A percentile compares a stretch with the other conserved stretches of the same genome.
Evolutionary conservation across 2,329 filamentous ascomycete genomes (phyloP).

Genomic region (Fusarium pseudonygamai): DNA sequence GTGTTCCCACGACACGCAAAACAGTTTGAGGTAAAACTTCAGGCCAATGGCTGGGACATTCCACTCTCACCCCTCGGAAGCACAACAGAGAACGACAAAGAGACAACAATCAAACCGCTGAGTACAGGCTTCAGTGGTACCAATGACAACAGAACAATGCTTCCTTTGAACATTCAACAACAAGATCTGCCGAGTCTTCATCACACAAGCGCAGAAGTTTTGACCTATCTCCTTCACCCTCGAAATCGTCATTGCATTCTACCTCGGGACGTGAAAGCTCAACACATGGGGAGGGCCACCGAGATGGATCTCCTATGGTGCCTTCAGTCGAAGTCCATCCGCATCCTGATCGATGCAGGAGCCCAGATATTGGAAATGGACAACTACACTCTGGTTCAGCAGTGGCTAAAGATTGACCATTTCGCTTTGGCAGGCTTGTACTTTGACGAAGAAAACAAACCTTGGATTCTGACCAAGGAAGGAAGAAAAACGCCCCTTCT

Average conservation of each 20-base stretch:
- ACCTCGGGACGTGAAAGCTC: constrained; percentile 46
- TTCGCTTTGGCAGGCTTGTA: constrained; percentile 62
- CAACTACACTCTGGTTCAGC: constrained; percentile 58
- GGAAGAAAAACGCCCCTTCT: constrained; percentile 27
- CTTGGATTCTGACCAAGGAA: constrained; percentile 33
- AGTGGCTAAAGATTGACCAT: constrained; percentile 60
- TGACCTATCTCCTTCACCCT: constrained; percentile 65
- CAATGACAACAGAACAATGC: constrained; percentile 69
- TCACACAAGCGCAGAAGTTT: constrained; percentile 72
- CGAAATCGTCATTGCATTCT: constrained; percentile 60
- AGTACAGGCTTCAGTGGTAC: constrained; percentile 80
- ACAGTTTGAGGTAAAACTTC: constrained; percentile 71
- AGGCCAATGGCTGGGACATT: constrained; percentile 75
- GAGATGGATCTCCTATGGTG: constrained; percentile 46
- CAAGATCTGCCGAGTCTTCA: constrained; percentile 65
- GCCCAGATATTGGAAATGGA: constrained; percentile 71
- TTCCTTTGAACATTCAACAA: constrained; percentile 70
- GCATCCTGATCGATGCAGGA: constrained; percentile 70
- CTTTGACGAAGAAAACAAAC: constrained; percentile 50
- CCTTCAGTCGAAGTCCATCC: constrained; percentile 47
- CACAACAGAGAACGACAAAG: background rate
- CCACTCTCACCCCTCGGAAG: constrained; percentile 53
- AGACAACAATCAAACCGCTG: constrained; percentile 34
- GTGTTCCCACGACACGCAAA: constrained; percentile 74
- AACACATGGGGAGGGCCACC: constrained; percentile 53